These are phyloP conservation scores for Leccinum uliginosum DNA, from an alignment of 768 basidiomycete species.

Conservation along the genomic window DNA sequence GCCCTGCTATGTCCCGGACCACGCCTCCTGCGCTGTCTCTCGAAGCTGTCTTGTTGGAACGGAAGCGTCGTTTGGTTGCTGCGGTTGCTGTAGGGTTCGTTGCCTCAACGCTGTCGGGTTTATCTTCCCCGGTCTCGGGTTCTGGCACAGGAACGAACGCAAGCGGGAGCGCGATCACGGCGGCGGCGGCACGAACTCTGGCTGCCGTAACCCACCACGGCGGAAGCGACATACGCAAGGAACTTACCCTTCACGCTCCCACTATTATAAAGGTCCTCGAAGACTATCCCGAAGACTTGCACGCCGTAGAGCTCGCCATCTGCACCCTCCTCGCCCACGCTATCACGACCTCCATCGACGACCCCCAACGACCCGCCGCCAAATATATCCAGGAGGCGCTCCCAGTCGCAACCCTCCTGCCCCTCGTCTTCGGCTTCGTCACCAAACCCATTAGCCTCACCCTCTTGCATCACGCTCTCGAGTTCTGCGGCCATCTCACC, in stretches of 20 bases:
- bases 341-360: constrained; percentile 40
- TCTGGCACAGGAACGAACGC: too few species aligned
- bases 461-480: constrained; percentile 50
- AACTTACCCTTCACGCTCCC: constrained; percentile 44
- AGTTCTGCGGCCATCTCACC: constrained; percentile 42
- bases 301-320: constrained; percentile 47
- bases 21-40: constrained; percentile 53
- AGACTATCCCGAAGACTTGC: constrained; percentile 47
- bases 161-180: too few species aligned
- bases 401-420: constrained; percentile 42
- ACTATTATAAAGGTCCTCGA: constrained; percentile 43
- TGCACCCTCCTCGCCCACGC: constrained; percentile 52
- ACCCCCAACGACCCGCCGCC: constrained; percentile 34
- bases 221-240: constrained; percentile 43
- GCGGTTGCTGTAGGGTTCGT: constrained; percentile 10
- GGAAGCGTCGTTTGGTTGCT: constrained; percentile 49
- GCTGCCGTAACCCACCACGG: constrained; percentile 61
- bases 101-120: too few species aligned
- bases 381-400: constrained; percentile 37
- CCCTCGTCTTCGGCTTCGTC: constrained; percentile 38
- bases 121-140: too few species aligned
- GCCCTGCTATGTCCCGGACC: constrained; percentile 28
- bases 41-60: constrained; percentile 63
- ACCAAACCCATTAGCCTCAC: constrained; percentile 41
- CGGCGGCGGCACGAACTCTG: constrained; percentile 25